Evolutionary conservation across 768 basidiomycete species (phyloP).

Genomic region (Mycena epipterygia): DNA sequence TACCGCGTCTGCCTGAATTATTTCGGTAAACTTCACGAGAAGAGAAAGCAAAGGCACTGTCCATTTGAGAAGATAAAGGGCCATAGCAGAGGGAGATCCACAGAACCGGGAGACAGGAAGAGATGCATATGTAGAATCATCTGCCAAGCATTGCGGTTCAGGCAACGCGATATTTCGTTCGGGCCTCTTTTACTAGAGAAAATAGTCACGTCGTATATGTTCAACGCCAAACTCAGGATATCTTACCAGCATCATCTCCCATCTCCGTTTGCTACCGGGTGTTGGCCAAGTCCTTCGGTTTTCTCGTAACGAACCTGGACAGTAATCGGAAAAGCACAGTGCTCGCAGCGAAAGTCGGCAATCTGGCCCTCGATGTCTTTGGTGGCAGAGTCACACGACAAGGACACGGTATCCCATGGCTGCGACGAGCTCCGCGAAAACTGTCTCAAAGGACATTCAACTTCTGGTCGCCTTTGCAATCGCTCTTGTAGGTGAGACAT

Average conservation of each 20-base stretch:
- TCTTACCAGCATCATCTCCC: neutral
- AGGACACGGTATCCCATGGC: neutral
- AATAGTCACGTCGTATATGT: neutral
- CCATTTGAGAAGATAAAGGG: neutral
- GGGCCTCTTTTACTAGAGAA: neutral
- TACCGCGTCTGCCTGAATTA: neutral
- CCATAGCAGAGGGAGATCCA: neutral
- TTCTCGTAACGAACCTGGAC: slow-evolving; percentile 14
- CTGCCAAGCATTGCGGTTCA: no score
- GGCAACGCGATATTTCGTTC: neutral
- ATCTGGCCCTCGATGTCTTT: slow-evolving; percentile 22
- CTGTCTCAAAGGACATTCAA: slow-evolving; percentile 7
- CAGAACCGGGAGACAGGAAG: no score
- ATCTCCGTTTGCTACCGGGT: neutral
- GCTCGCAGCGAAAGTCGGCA: neutral
- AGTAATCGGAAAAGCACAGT: neutral
- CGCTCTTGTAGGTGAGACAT: slow-evolving; percentile 34
- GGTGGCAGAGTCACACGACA: neutral
- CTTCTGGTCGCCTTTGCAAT: slow-evolving; percentile 23
- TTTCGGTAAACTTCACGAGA: neutral
- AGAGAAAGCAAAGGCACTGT: neutral
- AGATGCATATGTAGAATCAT: neutral
- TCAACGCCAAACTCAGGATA: neutral
- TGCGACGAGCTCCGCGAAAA: neutral
- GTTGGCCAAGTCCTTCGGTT: neutral